A percentile compares a stretch with the other conserved stretches of the same genome.
Evolutionary conservation across 73 alveolate species (phyloP).

Genomic region (Strombidium stylifer): DNA sequence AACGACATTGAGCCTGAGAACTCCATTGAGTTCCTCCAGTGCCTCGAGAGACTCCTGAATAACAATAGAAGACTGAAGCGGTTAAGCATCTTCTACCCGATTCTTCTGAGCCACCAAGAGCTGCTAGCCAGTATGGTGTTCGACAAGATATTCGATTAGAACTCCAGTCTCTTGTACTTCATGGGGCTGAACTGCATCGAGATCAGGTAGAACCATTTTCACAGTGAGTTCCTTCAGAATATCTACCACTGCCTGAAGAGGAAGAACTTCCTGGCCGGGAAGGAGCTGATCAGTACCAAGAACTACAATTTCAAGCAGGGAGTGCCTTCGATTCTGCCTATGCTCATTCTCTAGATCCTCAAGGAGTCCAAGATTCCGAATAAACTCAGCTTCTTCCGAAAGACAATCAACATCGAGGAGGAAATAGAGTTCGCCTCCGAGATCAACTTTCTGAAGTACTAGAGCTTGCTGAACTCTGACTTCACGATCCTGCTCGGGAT

Average conservation of each 20-base stretch:
- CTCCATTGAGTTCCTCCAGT: background rate
- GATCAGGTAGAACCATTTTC: background rate
- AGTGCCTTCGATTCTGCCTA: conserved; percentile 1
- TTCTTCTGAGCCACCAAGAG: background rate
- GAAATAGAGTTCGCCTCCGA: conserved; percentile 3
- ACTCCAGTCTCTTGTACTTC: conserved; percentile 1
- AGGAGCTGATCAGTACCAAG: background rate
- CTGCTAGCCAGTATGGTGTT: conserved; percentile 6
- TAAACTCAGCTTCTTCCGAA: background rate
- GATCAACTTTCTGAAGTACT: conserved; percentile 4
- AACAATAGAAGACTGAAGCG: conserved; percentile 2
- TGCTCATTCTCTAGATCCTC: background rate
- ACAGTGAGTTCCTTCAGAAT: conserved; percentile 9
- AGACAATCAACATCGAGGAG: conserved; percentile 3
- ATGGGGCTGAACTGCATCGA: background rate
- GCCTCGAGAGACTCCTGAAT: background rate
- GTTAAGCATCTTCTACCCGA: conserved; percentile 17
- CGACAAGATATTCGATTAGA: background rate
- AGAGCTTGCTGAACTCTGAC: conserved; percentile 8
- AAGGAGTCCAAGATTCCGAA: background rate
- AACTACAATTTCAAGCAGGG: conserved; percentile 21
- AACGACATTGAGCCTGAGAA: conserved; percentile 9
- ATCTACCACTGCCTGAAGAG: too few relatives aligned
- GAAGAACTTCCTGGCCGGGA: background rate
- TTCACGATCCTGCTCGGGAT: conserved; percentile 10